phyloP scores from a whole-genome alignment of 1,139 yeast genomes.

The Debaryomyces sp. region DNA sequence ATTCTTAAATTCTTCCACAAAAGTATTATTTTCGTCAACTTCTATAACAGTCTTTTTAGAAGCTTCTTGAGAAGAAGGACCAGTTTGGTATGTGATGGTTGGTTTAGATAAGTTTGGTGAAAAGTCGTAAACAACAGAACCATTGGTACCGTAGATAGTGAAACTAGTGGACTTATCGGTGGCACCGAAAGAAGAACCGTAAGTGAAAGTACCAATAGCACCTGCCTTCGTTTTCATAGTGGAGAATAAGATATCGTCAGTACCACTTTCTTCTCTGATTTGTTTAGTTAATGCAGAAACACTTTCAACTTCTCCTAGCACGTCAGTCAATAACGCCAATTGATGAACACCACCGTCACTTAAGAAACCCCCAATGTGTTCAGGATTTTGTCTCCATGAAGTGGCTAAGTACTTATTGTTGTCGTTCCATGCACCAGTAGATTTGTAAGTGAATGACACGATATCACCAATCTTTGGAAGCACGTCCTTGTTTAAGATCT shows the following conservation, averaged over 20 bases:
- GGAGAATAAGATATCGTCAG: conserved; percentile 77
- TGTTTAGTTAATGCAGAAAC: conserved; percentile 77
- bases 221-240: conserved; percentile 64
- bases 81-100: conserved; percentile 51
- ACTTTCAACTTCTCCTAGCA: conserved; percentile 72
- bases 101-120: conserved; percentile 53
- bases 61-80: conserved; percentile 45
- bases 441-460: conserved; percentile 73
- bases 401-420: conserved; percentile 68
- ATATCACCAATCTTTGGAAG: conserved; percentile 75
- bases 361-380: conserved; percentile 87
- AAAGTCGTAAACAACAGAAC: conserved; percentile 68
- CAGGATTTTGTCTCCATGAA: conserved; percentile 85
- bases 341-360: conserved; percentile 98
- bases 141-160: conserved; percentile 75
- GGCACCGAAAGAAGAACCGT: conserved; percentile 90
- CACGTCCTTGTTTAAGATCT: conserved; percentile 50
- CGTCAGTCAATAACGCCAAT: conserved; percentile 78
- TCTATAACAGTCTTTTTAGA: conserved; percentile 51
- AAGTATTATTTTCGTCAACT: conserved; percentile 56
- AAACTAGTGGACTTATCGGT: conserved; percentile 68
- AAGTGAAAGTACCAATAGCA: conserved; percentile 83
- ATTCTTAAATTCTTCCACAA: conserved; percentile 67
- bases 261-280: conserved; percentile 73
- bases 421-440: conserved; percentile 78